A percentile compares a stretch with the other conserved stretches of the same genome.
Conservation (phyloP, 2,329 filamentous ascomycete genomes). For the Alternaria metachromatica region DNA sequence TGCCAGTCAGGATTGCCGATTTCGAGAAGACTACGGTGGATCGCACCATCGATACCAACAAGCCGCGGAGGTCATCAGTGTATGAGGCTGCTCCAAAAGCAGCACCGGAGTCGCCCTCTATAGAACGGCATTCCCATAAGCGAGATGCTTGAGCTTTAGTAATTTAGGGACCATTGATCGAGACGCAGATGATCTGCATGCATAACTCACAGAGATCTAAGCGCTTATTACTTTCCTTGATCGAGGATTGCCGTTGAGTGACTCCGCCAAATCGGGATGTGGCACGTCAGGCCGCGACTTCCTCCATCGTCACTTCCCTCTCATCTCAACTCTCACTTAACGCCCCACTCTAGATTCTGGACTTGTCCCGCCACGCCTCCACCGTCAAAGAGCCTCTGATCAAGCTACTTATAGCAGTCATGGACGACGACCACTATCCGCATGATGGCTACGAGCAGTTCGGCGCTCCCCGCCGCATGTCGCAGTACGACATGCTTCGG, state of each 20-base stretch:
- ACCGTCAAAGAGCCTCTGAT: background rate
- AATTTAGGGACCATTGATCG: background rate
- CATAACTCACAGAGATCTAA: background rate
- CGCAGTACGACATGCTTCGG: slow-evolving; percentile 20
- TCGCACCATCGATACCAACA: slow-evolving; percentile 22
- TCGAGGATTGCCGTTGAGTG: background rate
- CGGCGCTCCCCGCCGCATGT: background rate
- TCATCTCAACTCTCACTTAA: slow-evolving; percentile 10
- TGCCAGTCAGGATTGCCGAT: slow-evolving; percentile 71
- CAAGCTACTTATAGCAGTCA: slow-evolving; percentile 7
- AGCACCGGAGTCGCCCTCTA: slow-evolving; percentile 31
- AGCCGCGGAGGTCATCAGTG: slow-evolving; percentile 18
- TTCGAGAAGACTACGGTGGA: slow-evolving; percentile 78
- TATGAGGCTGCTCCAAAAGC: slow-evolving; percentile 18
- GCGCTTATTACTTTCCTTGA: background rate
- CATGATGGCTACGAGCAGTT: slow-evolving; percentile 16
- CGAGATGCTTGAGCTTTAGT: slow-evolving; percentile 26
- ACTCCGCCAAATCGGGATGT: background rate
- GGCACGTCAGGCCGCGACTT: slow-evolving; percentile 24
- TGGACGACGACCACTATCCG: slow-evolving; percentile 25
- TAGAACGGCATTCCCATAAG: slow-evolving; percentile 31
- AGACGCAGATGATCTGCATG: no score
- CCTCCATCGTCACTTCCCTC: slow-evolving; percentile 28
- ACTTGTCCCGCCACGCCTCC: background rate
- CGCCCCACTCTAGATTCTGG: background rate